Percentiles rank a stretch among this genome's conserved stretches.
Evolutionary conservation across 1,139 yeast species (phyloP).

Genomic region (Magnusiomyces ingens): DNA sequence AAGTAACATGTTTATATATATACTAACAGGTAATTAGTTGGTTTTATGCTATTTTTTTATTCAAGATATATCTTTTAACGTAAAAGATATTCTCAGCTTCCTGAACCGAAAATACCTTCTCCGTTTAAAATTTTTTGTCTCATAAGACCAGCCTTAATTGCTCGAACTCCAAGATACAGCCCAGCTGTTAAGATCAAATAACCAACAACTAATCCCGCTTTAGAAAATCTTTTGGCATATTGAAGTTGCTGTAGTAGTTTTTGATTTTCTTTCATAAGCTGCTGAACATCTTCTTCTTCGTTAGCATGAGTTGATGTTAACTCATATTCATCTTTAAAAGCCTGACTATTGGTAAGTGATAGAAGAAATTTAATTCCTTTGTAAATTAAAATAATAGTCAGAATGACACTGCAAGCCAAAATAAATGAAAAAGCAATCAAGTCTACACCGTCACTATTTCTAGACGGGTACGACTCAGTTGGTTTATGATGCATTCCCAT

Average conservation of each 20-base stretch:
- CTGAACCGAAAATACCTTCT: no score
- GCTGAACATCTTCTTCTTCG: conserved; percentile 2
- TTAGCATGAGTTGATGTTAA: neutral
- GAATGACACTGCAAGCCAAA: neutral
- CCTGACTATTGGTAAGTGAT: neutral
- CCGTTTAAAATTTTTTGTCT: neutral
- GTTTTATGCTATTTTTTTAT: no score
- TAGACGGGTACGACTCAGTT: neutral
- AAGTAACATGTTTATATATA: no score
- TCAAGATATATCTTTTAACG: no score
- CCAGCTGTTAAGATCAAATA: neutral
- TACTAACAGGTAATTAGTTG: no score
- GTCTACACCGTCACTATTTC: neutral
- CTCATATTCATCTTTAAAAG: neutral
- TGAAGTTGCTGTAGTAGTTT: neutral
- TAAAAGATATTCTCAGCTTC: no score
- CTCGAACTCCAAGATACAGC: neutral
- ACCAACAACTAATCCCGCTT: neutral
- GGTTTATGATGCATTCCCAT: neutral
- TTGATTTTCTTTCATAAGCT: neutral
- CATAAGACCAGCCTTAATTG: neutral
- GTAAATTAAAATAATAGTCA: neutral
- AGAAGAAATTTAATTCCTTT: no score
- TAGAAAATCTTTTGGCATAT: neutral
- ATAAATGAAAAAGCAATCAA: neutral